These are phyloP conservation scores for Croton laevigatus DNA, from an alignment of 441 rosid species.

Conservation along the genomic window DNA sequence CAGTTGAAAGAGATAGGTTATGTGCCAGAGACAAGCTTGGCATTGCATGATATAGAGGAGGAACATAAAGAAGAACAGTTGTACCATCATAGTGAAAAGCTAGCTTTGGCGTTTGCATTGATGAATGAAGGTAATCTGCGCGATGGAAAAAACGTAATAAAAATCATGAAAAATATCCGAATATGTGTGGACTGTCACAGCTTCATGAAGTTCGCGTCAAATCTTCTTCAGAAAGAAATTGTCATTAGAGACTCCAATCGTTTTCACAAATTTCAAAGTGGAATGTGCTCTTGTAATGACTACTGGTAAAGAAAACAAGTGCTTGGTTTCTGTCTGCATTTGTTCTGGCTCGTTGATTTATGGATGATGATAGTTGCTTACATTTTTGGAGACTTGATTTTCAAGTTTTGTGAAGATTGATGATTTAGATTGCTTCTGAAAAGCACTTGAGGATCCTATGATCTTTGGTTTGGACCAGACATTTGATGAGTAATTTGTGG, in stretches of 20 bases:
- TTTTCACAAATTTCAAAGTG: constrained; percentile 60
- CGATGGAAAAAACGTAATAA: constrained; percentile 28
- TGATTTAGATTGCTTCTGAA: not conserved
- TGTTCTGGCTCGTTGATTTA: not conserved
- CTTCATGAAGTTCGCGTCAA: constrained; percentile 68
- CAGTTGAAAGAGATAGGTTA: constrained; percentile 64
- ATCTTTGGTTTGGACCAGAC: not conserved
- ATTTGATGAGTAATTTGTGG: not conserved
- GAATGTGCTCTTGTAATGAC: constrained; percentile 62
- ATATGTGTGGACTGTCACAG: constrained; percentile 73
- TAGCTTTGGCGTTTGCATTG: constrained; percentile 60
- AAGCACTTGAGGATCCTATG: not conserved
- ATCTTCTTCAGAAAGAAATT: constrained; percentile 55
- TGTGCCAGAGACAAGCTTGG: constrained; percentile 62
- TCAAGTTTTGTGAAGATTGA: not conserved
- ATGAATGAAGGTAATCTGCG: constrained; percentile 36
- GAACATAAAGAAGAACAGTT: constrained; percentile 73
- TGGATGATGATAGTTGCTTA: not conserved
- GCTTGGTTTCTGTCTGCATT: not conserved
- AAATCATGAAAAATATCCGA: constrained; percentile 62
- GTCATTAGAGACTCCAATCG: constrained; percentile 63
- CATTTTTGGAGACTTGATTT: not conserved
- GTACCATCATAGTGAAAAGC: constrained; percentile 68
- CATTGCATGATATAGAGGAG: constrained; percentile 60
- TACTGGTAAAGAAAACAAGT: constrained; percentile 40